These are phyloP conservation scores for Chrysosphaeria jannelii DNA, from an alignment of 2,329 filamentous ascomycete genomes.

Conservation along the genomic window DNA sequence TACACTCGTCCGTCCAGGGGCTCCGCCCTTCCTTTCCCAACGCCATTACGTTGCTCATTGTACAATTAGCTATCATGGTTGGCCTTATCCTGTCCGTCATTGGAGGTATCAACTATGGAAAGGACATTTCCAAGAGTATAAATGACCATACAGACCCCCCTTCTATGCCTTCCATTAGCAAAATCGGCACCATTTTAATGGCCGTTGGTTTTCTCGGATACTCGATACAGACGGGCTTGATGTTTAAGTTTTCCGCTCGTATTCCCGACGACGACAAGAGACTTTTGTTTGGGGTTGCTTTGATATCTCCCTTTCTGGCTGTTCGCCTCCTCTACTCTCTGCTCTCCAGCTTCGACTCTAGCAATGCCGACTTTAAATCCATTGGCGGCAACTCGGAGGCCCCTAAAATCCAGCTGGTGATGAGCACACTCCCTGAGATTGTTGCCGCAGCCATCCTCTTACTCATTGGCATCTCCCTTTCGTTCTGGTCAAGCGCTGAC, in stretches of 20 bases:
- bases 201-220: slow-evolving; percentile 12
- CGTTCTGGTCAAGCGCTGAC: no score
- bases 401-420: slow-evolving; percentile 10
- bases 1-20: slow-evolving; percentile 6
- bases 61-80: slow-evolving; percentile 13
- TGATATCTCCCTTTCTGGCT: slow-evolving; percentile 17
- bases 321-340: slow-evolving; percentile 17
- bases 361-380: slow-evolving; percentile 13
- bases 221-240: slow-evolving; percentile 7
- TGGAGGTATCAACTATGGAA: slow-evolving; percentile 12
- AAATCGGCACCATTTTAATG: slow-evolving; percentile 14
- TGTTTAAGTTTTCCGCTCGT: slow-evolving; percentile 5
- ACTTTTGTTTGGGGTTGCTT: slow-evolving; percentile 12
- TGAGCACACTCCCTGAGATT: slow-evolving; percentile 20
- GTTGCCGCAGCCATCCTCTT: slow-evolving; percentile 14
- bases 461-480: slow-evolving; percentile 10
- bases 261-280: no score
- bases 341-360: slow-evolving; percentile 12
- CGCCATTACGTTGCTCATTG: slow-evolving; percentile 8
- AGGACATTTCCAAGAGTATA: slow-evolving; percentile 7
- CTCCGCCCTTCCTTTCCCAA: slow-evolving; percentile 6
- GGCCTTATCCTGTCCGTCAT: slow-evolving; percentile 16
- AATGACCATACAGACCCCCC: no score
- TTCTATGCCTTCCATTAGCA: no score
- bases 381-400: slow-evolving; percentile 12